phyloP scores from a whole-genome alignment of 1,284 basidiomycete genomes.

The Malassezia vespertilionis region DNA sequence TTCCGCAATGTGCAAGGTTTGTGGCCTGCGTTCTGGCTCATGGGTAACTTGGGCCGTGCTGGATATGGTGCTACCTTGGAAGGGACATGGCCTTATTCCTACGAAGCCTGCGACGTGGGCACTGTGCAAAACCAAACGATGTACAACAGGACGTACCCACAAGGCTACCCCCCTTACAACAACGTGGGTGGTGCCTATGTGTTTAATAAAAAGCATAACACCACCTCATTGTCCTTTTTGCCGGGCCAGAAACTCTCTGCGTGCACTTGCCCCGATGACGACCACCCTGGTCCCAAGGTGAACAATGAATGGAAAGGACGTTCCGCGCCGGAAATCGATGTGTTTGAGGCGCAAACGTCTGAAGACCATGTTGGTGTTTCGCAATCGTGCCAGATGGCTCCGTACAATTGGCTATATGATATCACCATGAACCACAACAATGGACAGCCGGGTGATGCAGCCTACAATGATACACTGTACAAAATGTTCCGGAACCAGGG shows the following conservation, averaged over 20 bases:
- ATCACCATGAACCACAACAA: slow-evolving; percentile 24
- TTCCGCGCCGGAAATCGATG: slow-evolving; percentile 59
- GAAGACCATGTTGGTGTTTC: slow-evolving; percentile 54
- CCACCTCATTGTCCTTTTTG: slow-evolving; percentile 50
- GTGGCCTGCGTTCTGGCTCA: slow-evolving; percentile 68
- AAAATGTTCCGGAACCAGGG: slow-evolving; percentile 22
- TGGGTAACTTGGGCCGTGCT: slow-evolving; percentile 60
- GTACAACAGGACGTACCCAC: not conserved
- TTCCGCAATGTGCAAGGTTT: slow-evolving; percentile 54
- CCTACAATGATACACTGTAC: slow-evolving; percentile 18
- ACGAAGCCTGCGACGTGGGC: slow-evolving; percentile 63
- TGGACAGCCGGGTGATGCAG: no score
- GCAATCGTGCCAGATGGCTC: slow-evolving; percentile 67
- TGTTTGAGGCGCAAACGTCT: slow-evolving; percentile 55
- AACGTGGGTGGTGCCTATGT: slow-evolving; percentile 4
- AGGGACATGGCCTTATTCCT: slow-evolving; percentile 61
- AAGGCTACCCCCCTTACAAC: not conserved
- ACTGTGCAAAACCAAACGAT: slow-evolving; percentile 58
- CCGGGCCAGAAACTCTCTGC: slow-evolving; percentile 63
- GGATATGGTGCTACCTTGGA: slow-evolving; percentile 51
- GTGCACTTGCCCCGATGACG: slow-evolving; percentile 64
- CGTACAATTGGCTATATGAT: slow-evolving; percentile 51
- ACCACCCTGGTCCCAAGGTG: slow-evolving; percentile 67
- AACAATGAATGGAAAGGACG: slow-evolving; percentile 55
- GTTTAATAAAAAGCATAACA: slow-evolving; percentile 29